These are phyloP conservation scores for Didymella exigua DNA, from an alignment of 2,329 filamentous ascomycete species.

Conservation along the genomic window DNA sequence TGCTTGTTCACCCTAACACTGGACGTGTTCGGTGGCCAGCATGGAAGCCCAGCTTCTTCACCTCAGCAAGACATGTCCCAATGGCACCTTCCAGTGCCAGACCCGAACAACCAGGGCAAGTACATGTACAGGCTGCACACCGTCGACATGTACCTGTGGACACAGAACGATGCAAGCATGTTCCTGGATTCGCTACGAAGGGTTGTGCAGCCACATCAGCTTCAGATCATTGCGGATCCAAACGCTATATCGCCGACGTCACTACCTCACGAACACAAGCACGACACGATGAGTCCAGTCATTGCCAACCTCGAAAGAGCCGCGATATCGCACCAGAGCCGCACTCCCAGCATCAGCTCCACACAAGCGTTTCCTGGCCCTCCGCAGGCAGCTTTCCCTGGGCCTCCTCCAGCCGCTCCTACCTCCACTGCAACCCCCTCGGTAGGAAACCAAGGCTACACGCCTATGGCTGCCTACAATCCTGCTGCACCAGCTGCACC, in stretches of 20 bases:
- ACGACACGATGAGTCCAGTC: slow-evolving; percentile 66
- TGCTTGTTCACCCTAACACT: slow-evolving; percentile 72
- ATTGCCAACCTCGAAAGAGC: slow-evolving; percentile 76
- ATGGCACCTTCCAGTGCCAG: slow-evolving; percentile 77
- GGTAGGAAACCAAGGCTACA: slow-evolving; percentile 54
- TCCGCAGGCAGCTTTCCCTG: slow-evolving; percentile 43
- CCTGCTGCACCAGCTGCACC: slow-evolving; percentile 78
- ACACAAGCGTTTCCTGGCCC: slow-evolving; percentile 48
- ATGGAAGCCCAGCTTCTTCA: slow-evolving; percentile 45
- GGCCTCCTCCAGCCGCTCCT: slow-evolving; percentile 44
- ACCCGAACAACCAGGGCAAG: slow-evolving; percentile 74
- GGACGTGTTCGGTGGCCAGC: slow-evolving; percentile 49
- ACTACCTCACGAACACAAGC: slow-evolving; percentile 51
- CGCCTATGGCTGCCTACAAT: slow-evolving; percentile 75
- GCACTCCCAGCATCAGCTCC: slow-evolving; percentile 46
- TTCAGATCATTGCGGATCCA: slow-evolving; percentile 43
- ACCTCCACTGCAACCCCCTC: slow-evolving; percentile 35
- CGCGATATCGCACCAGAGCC: slow-evolving; percentile 63
- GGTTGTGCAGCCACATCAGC: slow-evolving; percentile 65
- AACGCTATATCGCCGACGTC: slow-evolving; percentile 43
- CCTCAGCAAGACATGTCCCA: slow-evolving; percentile 58
- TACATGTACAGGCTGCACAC: slow-evolving; percentile 80
- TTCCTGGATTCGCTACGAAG: slow-evolving; percentile 72
- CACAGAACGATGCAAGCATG: slow-evolving; percentile 70
- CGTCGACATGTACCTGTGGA: slow-evolving; percentile 81